These are phyloP conservation scores for Penicillium argentinense DNA, from an alignment of 495 filamentous ascomycete genomes.

Conservation along the genomic window DNA sequence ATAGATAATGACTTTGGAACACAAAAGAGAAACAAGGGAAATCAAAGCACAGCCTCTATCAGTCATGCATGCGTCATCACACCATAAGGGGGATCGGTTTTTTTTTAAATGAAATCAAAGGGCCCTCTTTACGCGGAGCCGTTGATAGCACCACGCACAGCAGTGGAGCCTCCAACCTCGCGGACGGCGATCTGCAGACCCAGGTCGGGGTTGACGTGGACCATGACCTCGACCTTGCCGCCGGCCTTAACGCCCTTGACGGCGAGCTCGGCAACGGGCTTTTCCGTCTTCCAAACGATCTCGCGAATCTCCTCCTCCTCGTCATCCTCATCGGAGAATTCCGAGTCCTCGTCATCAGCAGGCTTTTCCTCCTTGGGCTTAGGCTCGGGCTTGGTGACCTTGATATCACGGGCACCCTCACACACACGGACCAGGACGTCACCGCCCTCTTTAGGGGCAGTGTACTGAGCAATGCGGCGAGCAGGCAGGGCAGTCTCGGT, in stretches of 20 bases:
- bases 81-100: slow-evolving; percentile 30
- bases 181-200: slow-evolving; percentile 74
- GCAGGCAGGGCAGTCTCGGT: slow-evolving; percentile 89
- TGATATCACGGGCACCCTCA: slow-evolving; percentile 85
- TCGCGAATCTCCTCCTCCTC: slow-evolving; percentile 82
- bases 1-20: slow-evolving; percentile 20
- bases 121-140: slow-evolving; percentile 34
- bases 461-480: slow-evolving; percentile 74
- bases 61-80: slow-evolving; percentile 36
- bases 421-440: slow-evolving; percentile 83
- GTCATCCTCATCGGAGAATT: slow-evolving; percentile 59
- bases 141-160: slow-evolving; percentile 71
- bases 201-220: slow-evolving; percentile 80
- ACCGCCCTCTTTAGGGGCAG: slow-evolving; percentile 72
- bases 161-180: slow-evolving; percentile 83
- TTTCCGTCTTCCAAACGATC: slow-evolving; percentile 89
- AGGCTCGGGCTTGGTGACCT: slow-evolving; percentile 80
- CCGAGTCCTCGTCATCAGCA: slow-evolving; percentile 63
- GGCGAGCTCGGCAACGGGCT: slow-evolving; percentile 80
- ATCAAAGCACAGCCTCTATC: slow-evolving; percentile 30
- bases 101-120: slow-evolving; percentile 14
- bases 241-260: slow-evolving; percentile 83
- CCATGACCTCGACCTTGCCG: slow-evolving; percentile 86
- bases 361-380: slow-evolving; percentile 67
- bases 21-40: slow-evolving; percentile 6